phyloP scores from a whole-genome alignment of 2,329 filamentous ascomycete genomes.

The Paecilomyces dactylethromorphus region DNA sequence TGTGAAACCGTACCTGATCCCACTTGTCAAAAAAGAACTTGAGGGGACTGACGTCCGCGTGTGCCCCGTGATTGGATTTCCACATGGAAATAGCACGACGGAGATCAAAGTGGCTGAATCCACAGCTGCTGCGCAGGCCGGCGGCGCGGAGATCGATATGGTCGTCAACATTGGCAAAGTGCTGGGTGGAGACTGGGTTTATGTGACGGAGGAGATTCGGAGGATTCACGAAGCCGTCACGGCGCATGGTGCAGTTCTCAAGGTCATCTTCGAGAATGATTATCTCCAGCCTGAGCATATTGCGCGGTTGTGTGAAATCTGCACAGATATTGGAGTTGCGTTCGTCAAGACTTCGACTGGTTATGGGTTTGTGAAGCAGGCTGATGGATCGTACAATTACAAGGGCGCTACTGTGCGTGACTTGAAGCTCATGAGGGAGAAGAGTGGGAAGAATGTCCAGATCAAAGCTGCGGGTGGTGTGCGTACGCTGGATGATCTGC shows the following conservation, averaged over 20 bases:
- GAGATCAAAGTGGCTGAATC: conserved; percentile 51
- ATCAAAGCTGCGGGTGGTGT: conserved; percentile 56
- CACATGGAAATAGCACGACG: conserved; percentile 52
- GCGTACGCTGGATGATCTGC: conserved; percentile 50
- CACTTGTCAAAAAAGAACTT: conserved; percentile 43
- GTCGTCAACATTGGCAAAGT: conserved; percentile 58
- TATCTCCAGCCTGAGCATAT: conserved; percentile 48
- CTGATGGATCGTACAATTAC: conserved; percentile 47
- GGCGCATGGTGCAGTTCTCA: conserved; percentile 42
- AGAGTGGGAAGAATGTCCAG: conserved; percentile 39
- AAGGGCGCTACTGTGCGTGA: conserved; percentile 47
- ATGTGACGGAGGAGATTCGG: conserved; percentile 48
- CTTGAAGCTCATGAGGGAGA: conserved; percentile 49
- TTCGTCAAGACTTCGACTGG: conserved; percentile 58
- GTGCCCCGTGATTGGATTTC: conserved; percentile 57
- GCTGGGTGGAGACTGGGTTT: conserved; percentile 51
- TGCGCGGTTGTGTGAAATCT: conserved; percentile 48
- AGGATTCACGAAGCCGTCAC: conserved; percentile 45
- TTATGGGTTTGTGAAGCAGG: conserved; percentile 54
- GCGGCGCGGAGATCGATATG: conserved; percentile 54
- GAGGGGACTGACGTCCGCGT: conserved; percentile 44
- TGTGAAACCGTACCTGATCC: conserved; percentile 52
- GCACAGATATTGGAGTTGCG: conserved; percentile 44
- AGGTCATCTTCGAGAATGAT: conserved; percentile 60
- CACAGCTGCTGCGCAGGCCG: conserved; percentile 38